Conservation (phyloP, 1,284 basidiomycete genomes). For the Cyathus olla region DNA sequence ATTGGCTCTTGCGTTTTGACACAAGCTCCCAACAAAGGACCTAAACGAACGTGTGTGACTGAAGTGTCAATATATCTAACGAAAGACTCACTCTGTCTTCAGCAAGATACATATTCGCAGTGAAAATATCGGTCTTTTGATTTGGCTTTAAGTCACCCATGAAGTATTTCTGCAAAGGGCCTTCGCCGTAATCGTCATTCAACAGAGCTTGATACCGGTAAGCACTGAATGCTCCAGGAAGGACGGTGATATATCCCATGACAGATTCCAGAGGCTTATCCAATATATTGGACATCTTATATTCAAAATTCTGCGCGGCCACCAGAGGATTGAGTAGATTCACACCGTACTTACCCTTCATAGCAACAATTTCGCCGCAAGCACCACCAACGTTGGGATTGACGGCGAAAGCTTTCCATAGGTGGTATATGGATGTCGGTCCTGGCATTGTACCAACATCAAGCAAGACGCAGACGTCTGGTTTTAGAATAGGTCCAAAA, state of each 20-base stretch:
- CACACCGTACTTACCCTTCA: no score
- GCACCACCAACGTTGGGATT: slow-evolving; percentile 94
- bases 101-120: slow-evolving; percentile 89
- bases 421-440: slow-evolving; percentile 93
- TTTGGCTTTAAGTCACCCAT: slow-evolving; percentile 89
- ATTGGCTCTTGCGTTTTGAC: slow-evolving; percentile 9
- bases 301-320: slow-evolving; percentile 93
- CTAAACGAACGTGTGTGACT: slow-evolving; percentile 75
- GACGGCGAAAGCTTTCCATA: slow-evolving; percentile 96
- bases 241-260: slow-evolving; percentile 92
- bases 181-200: slow-evolving; percentile 86
- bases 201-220: slow-evolving; percentile 89
- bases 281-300: slow-evolving; percentile 94
- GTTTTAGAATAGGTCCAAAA: slow-evolving; percentile 88
- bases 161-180: slow-evolving; percentile 92
- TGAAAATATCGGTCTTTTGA: slow-evolving; percentile 78
- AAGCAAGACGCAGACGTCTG: slow-evolving; percentile 88
- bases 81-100: slow-evolving; percentile 93
- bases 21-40: not conserved
- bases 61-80: slow-evolving; percentile 98
- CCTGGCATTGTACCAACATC: slow-evolving; percentile 97
- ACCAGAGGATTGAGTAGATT: slow-evolving; percentile 95
- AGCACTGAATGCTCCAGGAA: slow-evolving; percentile 92
- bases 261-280: slow-evolving; percentile 94
- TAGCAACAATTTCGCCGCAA: no score